Conservation (phyloP, 2,329 filamentous ascomycete genomes). For the Alternaria atra region DNA sequence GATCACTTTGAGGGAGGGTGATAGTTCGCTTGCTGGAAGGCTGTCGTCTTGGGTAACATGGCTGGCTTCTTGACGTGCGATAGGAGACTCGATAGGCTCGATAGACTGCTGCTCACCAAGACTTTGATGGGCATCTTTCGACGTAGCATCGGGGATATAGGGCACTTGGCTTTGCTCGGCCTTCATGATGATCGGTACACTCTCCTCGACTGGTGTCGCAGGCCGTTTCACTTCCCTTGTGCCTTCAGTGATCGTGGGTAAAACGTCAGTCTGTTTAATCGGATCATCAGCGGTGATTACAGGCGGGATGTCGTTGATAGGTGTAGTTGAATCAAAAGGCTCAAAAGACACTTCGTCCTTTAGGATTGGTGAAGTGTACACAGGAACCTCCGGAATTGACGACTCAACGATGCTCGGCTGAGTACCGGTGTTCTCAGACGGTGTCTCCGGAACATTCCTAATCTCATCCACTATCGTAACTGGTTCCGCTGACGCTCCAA, state of each 20-base stretch:
- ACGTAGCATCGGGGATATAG: not conserved
- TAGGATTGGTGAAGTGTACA: not conserved
- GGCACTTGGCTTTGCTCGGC: not conserved
- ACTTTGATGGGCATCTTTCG: constrained; percentile 5
- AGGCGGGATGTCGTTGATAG: constrained; percentile 7
- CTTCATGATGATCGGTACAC: not conserved
- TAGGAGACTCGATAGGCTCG: not conserved
- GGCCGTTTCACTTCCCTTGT: constrained; percentile 5
- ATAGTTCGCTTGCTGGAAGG: constrained; percentile 18
- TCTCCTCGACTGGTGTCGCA: not conserved
- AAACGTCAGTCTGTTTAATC: not conserved
- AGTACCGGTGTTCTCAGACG: not conserved
- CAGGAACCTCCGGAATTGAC: not conserved
- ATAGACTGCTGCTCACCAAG: constrained; percentile 5
- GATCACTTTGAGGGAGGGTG: constrained; percentile 36
- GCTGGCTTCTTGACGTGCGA: not conserved
- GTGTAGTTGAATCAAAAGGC: not conserved
- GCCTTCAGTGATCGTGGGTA: constrained; percentile 2
- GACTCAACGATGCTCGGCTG: constrained; percentile 4
- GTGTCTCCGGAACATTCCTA: constrained; percentile 1
- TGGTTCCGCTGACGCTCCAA: constrained; percentile 6
- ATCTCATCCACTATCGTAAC: constrained; percentile 9
- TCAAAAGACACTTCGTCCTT: not conserved
- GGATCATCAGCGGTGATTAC: constrained; percentile 5
- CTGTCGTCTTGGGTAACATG: not conserved